These are phyloP conservation scores for Fusarium bulbicola DNA, from an alignment of 2,329 filamentous ascomycete genomes.

Conservation along the genomic window DNA sequence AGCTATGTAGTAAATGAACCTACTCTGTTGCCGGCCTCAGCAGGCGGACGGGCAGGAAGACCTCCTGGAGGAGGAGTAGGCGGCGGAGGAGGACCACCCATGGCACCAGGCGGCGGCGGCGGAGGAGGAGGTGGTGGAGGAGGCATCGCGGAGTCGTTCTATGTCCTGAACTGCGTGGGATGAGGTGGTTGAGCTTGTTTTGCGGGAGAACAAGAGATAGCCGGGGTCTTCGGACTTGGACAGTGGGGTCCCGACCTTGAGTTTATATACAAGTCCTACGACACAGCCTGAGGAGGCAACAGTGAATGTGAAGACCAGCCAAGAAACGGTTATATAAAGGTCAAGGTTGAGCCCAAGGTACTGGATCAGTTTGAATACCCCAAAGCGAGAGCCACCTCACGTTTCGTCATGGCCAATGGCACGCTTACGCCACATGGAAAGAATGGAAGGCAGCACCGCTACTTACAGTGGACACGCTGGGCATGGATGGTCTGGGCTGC, in stretches of 20 bases:
- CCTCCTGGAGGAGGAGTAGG: too few relatives aligned
- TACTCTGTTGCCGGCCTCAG: too few relatives aligned
- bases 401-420: slow-evolving; percentile 43
- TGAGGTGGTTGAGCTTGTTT: slow-evolving; percentile 23
- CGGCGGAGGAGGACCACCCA: too few relatives aligned
- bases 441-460: slow-evolving; percentile 37
- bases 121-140: slow-evolving; percentile 73
- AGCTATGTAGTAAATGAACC: too few relatives aligned
- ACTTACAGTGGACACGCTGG: slow-evolving; percentile 30
- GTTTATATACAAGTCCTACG: slow-evolving; percentile 4
- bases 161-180: slow-evolving; percentile 3
- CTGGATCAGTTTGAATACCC: slow-evolving; percentile 23
- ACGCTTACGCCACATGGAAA: slow-evolving; percentile 38
- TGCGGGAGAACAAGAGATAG: slow-evolving; percentile 18
- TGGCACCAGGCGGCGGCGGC: not conserved
- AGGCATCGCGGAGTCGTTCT: slow-evolving; percentile 45
- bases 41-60: too few relatives aligned
- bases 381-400: slow-evolving; percentile 28
- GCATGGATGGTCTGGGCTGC: not conserved
- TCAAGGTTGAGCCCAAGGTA: slow-evolving; percentile 17
- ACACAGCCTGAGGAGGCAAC: not conserved
- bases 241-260: slow-evolving; percentile 10
- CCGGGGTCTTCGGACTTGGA: slow-evolving; percentile 23
- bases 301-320: not conserved
- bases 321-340: slow-evolving; percentile 10